These are phyloP conservation scores for Sporothrix brunneoviolacea DNA, from an alignment of 2,329 filamentous ascomycete genomes.

Conservation along the genomic window DNA sequence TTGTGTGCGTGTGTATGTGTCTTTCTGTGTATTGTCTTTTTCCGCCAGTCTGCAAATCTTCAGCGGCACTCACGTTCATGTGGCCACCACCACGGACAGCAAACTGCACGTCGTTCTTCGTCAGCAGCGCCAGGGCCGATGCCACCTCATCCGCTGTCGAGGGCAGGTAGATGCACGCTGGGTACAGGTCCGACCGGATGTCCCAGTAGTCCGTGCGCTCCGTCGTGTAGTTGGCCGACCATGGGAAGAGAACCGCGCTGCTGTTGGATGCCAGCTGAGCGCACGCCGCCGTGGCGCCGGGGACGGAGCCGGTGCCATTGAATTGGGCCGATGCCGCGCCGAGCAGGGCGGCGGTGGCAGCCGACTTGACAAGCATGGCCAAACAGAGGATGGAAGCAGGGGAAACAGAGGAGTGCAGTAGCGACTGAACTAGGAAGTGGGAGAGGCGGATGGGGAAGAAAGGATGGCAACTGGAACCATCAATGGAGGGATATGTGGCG, in stretches of 20 bases:
- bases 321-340: no score
- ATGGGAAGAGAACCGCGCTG: neutral
- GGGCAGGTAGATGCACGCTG: constrained; percentile 28
- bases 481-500: no score
- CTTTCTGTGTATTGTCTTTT: no score
- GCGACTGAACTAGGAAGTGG: no score
- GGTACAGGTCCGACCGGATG: constrained; percentile 19
- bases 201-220: constrained; percentile 26
- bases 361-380: no score
- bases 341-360: no score
- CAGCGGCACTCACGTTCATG: constrained; percentile 25
- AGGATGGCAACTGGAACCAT: no score
- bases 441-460: no score
- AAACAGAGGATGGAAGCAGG: no score
- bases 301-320: neutral
- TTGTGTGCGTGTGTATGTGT: no score
- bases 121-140: constrained; percentile 20
- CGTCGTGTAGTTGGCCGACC: constrained; percentile 18
- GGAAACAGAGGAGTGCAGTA: no score
- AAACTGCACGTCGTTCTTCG: constrained; percentile 23
- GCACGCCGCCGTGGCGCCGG: neutral
- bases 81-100: constrained; percentile 35
- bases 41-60: no score
- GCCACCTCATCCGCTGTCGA: constrained; percentile 22
- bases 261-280: neutral